Conservation (phyloP, 2,329 filamentous ascomycete genomes). For the Chaetomium globosum region DNA sequence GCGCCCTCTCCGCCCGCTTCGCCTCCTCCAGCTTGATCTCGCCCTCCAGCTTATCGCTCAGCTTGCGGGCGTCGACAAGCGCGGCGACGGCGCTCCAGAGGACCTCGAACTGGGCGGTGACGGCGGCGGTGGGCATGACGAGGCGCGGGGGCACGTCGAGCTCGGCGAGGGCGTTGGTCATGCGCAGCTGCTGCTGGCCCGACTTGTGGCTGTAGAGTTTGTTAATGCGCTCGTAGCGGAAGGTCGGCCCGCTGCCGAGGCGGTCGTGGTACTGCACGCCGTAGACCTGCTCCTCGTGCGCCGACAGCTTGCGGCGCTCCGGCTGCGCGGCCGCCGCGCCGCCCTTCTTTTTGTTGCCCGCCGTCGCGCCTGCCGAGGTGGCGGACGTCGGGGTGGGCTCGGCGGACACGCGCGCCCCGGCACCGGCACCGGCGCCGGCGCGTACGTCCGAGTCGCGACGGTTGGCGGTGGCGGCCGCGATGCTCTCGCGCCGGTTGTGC, state of each 20-base stretch:
- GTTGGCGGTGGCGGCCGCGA: conserved; percentile 46
- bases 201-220: conserved; percentile 79
- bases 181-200: conserved; percentile 73
- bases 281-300: conserved; percentile 76
- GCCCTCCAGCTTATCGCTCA: conserved; percentile 73
- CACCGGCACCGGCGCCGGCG: conserved; percentile 7
- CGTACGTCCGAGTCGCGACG: conserved; percentile 53
- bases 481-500: conserved; percentile 56
- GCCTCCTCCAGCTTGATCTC: conserved; percentile 66
- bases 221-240: conserved; percentile 81
- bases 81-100: conserved; percentile 68
- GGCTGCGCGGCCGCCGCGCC: conserved; percentile 44
- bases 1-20: conserved; percentile 58
- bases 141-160: conserved; percentile 71
- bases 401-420: conserved; percentile 43
- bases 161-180: conserved; percentile 71
- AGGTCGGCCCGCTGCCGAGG: conserved; percentile 80
- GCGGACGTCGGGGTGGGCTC: conserved; percentile 37
- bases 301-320: conserved; percentile 70
- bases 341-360: conserved; percentile 53
- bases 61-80: conserved; percentile 73
- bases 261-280: conserved; percentile 86
- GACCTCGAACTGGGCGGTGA: conserved; percentile 71
- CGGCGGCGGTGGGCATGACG: conserved; percentile 72
- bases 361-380: conserved; percentile 23